A percentile compares a stretch with the other conserved stretches of the same genome.
phyloP scores from a whole-genome alignment of 805 yeast genomes.

The Kodamaea hsintzibuensis region DNA sequence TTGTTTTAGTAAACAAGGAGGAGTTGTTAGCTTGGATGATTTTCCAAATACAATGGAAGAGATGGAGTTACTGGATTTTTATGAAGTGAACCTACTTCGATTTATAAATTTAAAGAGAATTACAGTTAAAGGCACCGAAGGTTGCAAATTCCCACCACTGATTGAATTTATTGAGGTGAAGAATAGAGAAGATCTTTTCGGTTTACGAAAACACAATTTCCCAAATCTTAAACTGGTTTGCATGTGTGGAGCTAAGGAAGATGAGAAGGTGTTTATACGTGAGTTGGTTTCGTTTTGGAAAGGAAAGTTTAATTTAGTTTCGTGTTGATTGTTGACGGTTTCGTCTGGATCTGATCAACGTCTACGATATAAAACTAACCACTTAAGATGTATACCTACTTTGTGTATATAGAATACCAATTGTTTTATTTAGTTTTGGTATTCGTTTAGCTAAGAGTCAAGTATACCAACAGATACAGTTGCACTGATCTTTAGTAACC shows the following conservation, averaged over 20 bases:
- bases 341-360: too few species aligned
- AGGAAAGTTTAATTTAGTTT: background rate
- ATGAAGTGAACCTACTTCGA: background rate
- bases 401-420: too few species aligned
- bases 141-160: background rate
- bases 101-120: background rate
- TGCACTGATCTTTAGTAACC: too few species aligned
- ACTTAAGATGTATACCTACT: too few species aligned
- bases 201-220: background rate
- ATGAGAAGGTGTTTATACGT: background rate
- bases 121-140: background rate
- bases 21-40: background rate
- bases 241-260: background rate
- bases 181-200: background rate
- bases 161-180: background rate
- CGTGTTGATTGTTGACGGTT: background rate
- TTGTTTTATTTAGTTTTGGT: too few species aligned
- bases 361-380: too few species aligned
- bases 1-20: background rate
- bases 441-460: too few species aligned
- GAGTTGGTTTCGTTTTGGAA: background rate
- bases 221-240: background rate
- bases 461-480: too few species aligned
- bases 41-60: background rate
- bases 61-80: background rate